Evolutionary conservation across 202 grass and related monocot genomes (phyloP), one percentile per base, ranked within the genome.

Genomic region (Brachypodium distachyon): DNA sequence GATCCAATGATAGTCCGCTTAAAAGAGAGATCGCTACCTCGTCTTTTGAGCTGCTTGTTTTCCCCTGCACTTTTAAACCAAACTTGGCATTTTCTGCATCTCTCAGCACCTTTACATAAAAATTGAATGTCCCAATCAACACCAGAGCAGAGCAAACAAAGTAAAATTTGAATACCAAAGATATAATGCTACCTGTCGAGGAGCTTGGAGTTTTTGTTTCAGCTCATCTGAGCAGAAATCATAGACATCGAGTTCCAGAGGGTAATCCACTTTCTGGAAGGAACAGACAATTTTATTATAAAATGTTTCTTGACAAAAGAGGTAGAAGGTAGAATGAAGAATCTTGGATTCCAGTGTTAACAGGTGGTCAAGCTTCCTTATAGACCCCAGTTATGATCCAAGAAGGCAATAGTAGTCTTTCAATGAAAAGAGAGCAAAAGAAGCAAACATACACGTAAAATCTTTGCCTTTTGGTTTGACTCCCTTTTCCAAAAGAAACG

Each of bases 401-500:
- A 22, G 43, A 79, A 77, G 65, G 14, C n/a, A 88, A 43, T 67
- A 60, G 22, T 31, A 31, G 64, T 38, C 26, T 39, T 29, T 72
- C 57, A 82, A 61, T 10, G 0, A 63, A 67, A 31, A 73, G 55
- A 66, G 21, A 47, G 46, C n/a, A 60, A 53, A 57, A 67, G 21
- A 61, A 72, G 40, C 13, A 41, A 76, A 81, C 65, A 40, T 90
- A 97, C 93, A 77, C 93, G 77, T 63, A 97, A 82, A 78, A 97
- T 97, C 81, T 97, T 97, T 53, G 93, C 93, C 77, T 97, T 97
- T 51, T 97, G 93, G 77, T 93, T 97, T 55, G 93, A 90, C 54
- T 97, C 93, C 74, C 93, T 93, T 86, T 97, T 97, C 93, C 93
- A 97, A 61, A 97, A 97, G 80, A 97, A 97, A 47, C 93, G 93